Base-by-base conservation (phyloP, 2,329 filamentous ascomycete genomes). In the Colletotrichum orbiculare region DNA sequence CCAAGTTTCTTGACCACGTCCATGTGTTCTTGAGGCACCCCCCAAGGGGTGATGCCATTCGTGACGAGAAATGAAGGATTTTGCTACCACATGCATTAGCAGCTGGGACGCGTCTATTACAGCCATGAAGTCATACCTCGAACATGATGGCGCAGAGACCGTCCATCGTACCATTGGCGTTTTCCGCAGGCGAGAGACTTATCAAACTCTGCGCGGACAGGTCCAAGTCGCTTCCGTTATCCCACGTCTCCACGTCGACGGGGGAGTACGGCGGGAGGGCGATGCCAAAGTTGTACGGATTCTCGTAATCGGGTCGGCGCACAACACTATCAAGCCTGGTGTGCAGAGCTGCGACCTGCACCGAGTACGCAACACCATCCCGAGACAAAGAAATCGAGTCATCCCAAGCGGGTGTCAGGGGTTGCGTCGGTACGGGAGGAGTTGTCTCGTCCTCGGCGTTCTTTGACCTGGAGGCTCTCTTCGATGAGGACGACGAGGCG, bases 111-210 rank as follows among this genome's bases (percentile, higher is more conserved):
- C 17, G 13, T 6, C 9, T 2, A 25, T 8, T 15, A 35, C 8
- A 13, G 17, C 11, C 7, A 15, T 33, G 34, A 54, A 70, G 25
- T 25, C 79, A 62, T 70, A 87, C 85, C 77, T 87, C 82, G 69
- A 84, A 87, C 17, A 87, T 72, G 69, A 87, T 86, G 46, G 83
- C 72, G 65, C 82, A 86, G 45, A 84, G 74, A 41, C 78, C 79
- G 46, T 82, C 80, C 17, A 74, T 72, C 17, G 71, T 71, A 25
- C 70, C 71, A 33, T 70, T 69, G 9, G 67, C 72, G 43, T 74
- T 75, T 49, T 74, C 71, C 13, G 69, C 67, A 37, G 73, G 71
- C 6, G 78, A 74, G 8, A 83, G 70, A 49, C 79, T 77, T 10
- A 83, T 72, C 56, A 86, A 71, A 66, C 81, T 85, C 64, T 81